A percentile compares a stretch with the other conserved stretches of the same genome.
These are phyloP conservation scores for Hyphopichia homilentoma DNA, from an alignment of 805 yeast genomes.

Conservation along the genomic window DNA sequence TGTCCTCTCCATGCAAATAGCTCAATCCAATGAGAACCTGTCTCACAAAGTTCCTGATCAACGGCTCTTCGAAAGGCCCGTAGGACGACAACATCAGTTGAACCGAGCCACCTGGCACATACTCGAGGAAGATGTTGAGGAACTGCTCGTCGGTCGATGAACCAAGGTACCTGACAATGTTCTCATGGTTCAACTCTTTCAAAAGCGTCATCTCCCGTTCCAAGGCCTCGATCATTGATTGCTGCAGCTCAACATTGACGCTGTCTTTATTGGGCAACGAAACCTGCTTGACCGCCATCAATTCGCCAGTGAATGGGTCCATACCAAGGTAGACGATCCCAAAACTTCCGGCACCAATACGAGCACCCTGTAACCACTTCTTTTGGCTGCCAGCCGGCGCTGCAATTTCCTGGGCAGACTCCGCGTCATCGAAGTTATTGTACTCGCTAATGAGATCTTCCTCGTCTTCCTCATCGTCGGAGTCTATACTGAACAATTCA, in stretches of 20 bases:
- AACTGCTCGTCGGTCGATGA: constrained; percentile 69
- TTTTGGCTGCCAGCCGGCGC: constrained; percentile 47
- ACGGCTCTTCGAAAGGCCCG: constrained; percentile 78
- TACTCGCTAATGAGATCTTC: constrained; percentile 36
- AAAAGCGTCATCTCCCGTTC: constrained; percentile 78
- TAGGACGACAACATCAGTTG: constrained; percentile 67
- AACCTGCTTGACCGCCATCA: constrained; percentile 97
- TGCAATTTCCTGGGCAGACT: constrained; percentile 7
- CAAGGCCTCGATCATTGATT: constrained; percentile 69
- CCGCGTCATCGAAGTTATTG: constrained; percentile 8
- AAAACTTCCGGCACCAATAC: constrained; percentile 92
- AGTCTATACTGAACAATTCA: constrained; percentile 42
- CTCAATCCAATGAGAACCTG: constrained; percentile 74
- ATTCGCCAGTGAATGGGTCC: constrained; percentile 88
- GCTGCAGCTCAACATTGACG: constrained; percentile 24
- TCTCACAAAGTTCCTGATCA: constrained; percentile 65
- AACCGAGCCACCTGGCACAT: constrained; percentile 56
- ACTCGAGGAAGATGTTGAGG: constrained; percentile 70
- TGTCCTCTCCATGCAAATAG: constrained; percentile 70
- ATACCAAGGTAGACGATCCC: constrained; percentile 92
- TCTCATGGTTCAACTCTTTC: constrained; percentile 79
- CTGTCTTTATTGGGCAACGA: constrained; percentile 52
- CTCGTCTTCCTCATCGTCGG: constrained; percentile 26
- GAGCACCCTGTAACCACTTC: constrained; percentile 89
- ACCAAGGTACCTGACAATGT: constrained; percentile 90